Conservation (phyloP, 1,284 basidiomycete species). For the Moesziomyces sp. region DNA sequence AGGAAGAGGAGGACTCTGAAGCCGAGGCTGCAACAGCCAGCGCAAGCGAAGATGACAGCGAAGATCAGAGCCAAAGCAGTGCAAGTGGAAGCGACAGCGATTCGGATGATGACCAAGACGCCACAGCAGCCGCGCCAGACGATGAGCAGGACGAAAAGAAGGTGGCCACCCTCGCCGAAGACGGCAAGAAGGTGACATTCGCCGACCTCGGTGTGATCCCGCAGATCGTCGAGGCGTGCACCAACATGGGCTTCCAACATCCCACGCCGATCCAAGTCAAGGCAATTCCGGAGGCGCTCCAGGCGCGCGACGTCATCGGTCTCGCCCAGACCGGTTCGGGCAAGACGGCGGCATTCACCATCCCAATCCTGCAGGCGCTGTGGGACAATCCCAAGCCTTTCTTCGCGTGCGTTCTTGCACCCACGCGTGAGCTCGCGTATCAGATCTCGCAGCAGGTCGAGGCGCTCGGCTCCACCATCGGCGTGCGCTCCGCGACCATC, state of each 20-base stretch:
- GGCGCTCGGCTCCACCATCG: slow-evolving; percentile 78
- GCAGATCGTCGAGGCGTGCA: slow-evolving; percentile 86
- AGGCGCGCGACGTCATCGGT: slow-evolving; percentile 94
- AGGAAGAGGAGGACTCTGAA: slow-evolving; percentile 4
- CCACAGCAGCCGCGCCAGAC: neutral
- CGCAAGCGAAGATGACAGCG: neutral
- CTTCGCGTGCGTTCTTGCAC: slow-evolving; percentile 93
- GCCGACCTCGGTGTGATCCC: slow-evolving; percentile 83
- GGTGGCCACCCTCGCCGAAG: slow-evolving; percentile 19
- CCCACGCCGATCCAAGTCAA: slow-evolving; percentile 94
- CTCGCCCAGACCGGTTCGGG: slow-evolving; percentile 97
- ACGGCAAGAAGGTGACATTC: slow-evolving; percentile 68
- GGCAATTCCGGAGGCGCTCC: slow-evolving; percentile 87
- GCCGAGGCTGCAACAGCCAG: slow-evolving; percentile 6
- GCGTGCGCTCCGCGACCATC: slow-evolving; percentile 88
- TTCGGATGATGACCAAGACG: slow-evolving; percentile 1
- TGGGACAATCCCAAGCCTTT: slow-evolving; percentile 96
- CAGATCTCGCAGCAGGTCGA: slow-evolving; percentile 98
- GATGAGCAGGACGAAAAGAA: slow-evolving; percentile 31
- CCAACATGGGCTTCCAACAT: slow-evolving; percentile 82
- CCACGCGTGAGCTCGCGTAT: slow-evolving; percentile 96
- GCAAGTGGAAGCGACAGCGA: neutral
- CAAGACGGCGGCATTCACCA: slow-evolving; percentile 96
- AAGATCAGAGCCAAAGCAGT: neutral
- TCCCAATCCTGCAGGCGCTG: slow-evolving; percentile 94